These are phyloP conservation scores for Hippophae tibetana DNA, from an alignment of 306 rosid species.

Conservation along the genomic window DNA sequence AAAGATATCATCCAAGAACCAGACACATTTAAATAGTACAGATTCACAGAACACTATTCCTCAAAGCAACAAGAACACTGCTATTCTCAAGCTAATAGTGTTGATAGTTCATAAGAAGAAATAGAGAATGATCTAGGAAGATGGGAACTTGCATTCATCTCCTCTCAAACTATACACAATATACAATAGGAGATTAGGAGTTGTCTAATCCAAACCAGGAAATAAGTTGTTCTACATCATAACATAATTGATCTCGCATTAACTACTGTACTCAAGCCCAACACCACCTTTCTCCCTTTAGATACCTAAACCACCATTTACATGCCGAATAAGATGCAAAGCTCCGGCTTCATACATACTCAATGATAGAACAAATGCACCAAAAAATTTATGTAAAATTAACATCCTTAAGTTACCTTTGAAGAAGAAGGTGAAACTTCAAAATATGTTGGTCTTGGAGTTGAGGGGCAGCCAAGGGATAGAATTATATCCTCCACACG, in stretches of 20 bases:
- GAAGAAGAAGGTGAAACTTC: constrained; percentile 42
- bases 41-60: no score
- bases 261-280: constrained; percentile 9
- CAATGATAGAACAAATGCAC: constrained; percentile 20
- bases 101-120: background rate
- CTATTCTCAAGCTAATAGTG: background rate
- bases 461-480: constrained; percentile 68
- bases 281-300: constrained; percentile 10
- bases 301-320: background rate
- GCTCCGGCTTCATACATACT: constrained; percentile 19
- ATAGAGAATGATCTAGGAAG: background rate
- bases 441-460: constrained; percentile 73
- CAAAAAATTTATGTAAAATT: constrained; percentile 39
- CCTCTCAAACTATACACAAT: constrained; percentile 21
- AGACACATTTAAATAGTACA: no score
- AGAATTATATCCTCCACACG: constrained; percentile 47
- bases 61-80: background rate
- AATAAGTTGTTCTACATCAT: constrained; percentile 1
- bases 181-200: constrained; percentile 8
- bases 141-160: background rate
- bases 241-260: constrained; percentile 9
- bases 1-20: no score
- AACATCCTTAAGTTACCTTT: constrained; percentile 23
- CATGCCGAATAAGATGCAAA: constrained; percentile 8
- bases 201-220: background rate